phyloP scores from a whole-genome alignment of 768 basidiomycete genomes.

The Pleurotus djamor region DNA sequence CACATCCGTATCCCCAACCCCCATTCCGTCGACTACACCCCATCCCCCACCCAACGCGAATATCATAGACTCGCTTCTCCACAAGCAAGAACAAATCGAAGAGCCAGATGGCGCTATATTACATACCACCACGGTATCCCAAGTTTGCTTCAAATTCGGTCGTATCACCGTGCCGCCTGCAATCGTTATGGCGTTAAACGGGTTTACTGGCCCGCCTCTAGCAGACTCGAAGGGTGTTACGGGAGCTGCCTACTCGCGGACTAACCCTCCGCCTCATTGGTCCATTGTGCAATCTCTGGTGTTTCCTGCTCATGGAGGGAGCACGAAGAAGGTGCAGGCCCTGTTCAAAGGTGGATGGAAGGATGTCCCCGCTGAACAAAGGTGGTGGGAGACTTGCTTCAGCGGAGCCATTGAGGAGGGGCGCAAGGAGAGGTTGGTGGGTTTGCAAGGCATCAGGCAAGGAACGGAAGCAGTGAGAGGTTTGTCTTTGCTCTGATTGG shows the following conservation, averaged over 20 bases:
- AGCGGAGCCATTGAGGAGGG: constrained; percentile 42
- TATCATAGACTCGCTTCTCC: constrained; percentile 30
- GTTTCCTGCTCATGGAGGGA: constrained; percentile 30
- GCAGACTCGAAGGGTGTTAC: no score
- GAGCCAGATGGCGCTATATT: constrained; percentile 56
- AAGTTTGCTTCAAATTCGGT: constrained; percentile 66
- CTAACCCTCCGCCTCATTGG: constrained; percentile 51
- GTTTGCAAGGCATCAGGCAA: constrained; percentile 27
- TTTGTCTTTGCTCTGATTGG: background rate
- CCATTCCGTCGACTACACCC: constrained; percentile 6
- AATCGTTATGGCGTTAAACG: constrained; percentile 57
- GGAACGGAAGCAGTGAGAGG: constrained; percentile 15
- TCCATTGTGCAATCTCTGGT: constrained; percentile 31
- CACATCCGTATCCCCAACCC: constrained; percentile 2
- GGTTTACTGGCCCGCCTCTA: constrained; percentile 35
- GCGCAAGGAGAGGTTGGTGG: constrained; percentile 28
- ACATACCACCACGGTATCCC: constrained; percentile 64
- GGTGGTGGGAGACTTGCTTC: constrained; percentile 72
- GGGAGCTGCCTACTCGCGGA: constrained; percentile 28
- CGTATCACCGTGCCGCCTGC: constrained; percentile 74
- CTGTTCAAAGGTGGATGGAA: constrained; percentile 64
- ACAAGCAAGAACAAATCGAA: constrained; percentile 24
- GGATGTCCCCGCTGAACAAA: constrained; percentile 49
- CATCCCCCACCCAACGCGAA: constrained; percentile 15
- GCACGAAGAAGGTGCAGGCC: constrained; percentile 34